These are phyloP conservation scores for Sclerotinia minor DNA, from an alignment of 2,329 filamentous ascomycete genomes.

Conservation along the genomic window DNA sequence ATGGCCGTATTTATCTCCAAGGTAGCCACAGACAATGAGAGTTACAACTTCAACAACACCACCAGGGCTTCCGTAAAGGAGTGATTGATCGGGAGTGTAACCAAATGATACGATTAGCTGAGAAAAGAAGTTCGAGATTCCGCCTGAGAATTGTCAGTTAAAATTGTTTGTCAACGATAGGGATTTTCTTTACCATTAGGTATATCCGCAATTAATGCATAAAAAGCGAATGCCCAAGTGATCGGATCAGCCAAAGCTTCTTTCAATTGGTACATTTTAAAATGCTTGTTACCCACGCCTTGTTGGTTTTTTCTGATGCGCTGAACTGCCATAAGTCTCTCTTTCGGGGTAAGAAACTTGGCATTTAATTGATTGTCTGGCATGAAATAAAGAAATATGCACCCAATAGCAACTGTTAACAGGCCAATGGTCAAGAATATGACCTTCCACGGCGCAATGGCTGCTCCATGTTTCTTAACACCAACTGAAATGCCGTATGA, in stretches of 20 bases:
- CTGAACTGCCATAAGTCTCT: slow-evolving; percentile 48
- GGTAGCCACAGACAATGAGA: slow-evolving; percentile 36
- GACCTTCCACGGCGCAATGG: slow-evolving; percentile 60
- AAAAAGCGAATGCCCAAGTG: slow-evolving; percentile 45
- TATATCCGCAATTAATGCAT: slow-evolving; percentile 45
- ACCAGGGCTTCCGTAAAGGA: slow-evolving; percentile 39
- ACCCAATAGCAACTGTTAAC: slow-evolving; percentile 46
- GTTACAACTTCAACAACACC: slow-evolving; percentile 38
- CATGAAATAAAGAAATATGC: slow-evolving; percentile 48
- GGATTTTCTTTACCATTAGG: slow-evolving; percentile 35
- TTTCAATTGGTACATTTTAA: slow-evolving; percentile 53
- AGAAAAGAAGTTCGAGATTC: slow-evolving; percentile 59
- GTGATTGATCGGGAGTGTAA: slow-evolving; percentile 39
- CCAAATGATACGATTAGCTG: slow-evolving; percentile 55
- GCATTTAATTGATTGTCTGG: slow-evolving; percentile 49
- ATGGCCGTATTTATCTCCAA: slow-evolving; percentile 37
- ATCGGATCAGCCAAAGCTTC: slow-evolving; percentile 47
- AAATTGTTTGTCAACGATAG: background rate
- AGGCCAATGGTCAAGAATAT: slow-evolving; percentile 52
- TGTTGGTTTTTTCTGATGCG: slow-evolving; percentile 58
- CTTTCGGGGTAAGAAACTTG: slow-evolving; percentile 47
- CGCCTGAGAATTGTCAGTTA: slow-evolving; percentile 41
- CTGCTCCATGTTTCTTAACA: slow-evolving; percentile 51
- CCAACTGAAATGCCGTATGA: slow-evolving; percentile 62
- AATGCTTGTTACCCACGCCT: slow-evolving; percentile 55